phyloP scores from a whole-genome alignment of 345 rosid genomes.

The Viola odorata region DNA sequence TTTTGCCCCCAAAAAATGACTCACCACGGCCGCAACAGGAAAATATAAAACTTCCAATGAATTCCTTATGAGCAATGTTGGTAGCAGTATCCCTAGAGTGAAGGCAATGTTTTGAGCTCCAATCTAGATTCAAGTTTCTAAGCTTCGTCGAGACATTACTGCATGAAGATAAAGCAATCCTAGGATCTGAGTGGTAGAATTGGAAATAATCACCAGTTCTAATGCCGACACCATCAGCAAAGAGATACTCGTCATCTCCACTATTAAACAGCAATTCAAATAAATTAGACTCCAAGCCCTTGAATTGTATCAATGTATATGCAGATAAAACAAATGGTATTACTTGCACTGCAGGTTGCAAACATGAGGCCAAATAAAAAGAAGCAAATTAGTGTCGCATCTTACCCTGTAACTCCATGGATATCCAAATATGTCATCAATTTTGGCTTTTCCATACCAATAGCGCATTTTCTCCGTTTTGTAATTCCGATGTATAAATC shows the following conservation, averaged over 20 bases:
- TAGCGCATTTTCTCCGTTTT: constrained; percentile 46
- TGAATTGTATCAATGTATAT: neutral
- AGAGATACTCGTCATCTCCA: constrained; percentile 54
- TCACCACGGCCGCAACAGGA: constrained; percentile 48
- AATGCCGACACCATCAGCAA: constrained; percentile 50
- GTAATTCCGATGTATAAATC: constrained; percentile 58
- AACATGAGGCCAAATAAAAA: constrained; percentile 7
- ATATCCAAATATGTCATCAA: constrained; percentile 44
- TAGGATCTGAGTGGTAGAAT: constrained; percentile 45
- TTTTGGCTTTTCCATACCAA: constrained; percentile 49
- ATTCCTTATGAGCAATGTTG: constrained; percentile 24
- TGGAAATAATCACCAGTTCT: constrained; percentile 63
- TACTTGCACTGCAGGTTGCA: neutral
- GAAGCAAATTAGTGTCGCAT: constrained; percentile 8
- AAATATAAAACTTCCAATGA: constrained; percentile 68
- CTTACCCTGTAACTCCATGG: constrained; percentile 59
- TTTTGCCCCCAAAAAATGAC: constrained; percentile 34
- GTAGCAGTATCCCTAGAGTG: neutral
- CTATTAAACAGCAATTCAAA: constrained; percentile 30
- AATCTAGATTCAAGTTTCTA: constrained; percentile 34
- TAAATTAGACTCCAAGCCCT: neutral
- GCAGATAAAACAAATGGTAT: neutral
- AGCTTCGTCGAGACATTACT: constrained; percentile 28
- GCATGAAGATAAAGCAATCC: constrained; percentile 37
- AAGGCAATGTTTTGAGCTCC: constrained; percentile 14